phyloP scores from a whole-genome alignment of 2,329 filamentous ascomycete genomes.

The Cadophora sp. region DNA sequence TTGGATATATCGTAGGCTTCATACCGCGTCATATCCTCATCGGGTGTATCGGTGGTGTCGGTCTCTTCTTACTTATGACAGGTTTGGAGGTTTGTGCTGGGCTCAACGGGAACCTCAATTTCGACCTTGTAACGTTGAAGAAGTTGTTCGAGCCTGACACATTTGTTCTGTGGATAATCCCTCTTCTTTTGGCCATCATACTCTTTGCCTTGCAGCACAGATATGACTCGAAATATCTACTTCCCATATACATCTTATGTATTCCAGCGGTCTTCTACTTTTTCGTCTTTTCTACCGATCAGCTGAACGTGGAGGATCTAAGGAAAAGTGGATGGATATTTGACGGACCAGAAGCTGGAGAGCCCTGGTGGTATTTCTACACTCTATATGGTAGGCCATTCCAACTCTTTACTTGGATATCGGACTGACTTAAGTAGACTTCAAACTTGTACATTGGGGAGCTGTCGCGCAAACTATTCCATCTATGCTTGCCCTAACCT shows the following conservation, averaged over 20 bases:
- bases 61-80: conserved; percentile 91
- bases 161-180: conserved; percentile 81
- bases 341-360: conserved; percentile 78
- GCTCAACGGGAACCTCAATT: conserved; percentile 83
- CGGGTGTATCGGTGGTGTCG: conserved; percentile 95
- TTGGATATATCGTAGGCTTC: conserved; percentile 94
- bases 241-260: conserved; percentile 84
- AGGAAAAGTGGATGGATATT: conserved; percentile 89
- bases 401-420: conserved; percentile 33
- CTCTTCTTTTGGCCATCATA: conserved; percentile 75
- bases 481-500: conserved; percentile 95
- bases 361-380: conserved; percentile 98
- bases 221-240: conserved; percentile 81
- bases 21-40: conserved; percentile 96
- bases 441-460: conserved; percentile 80
- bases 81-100: conserved; percentile 93
- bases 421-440: conserved; percentile 59
- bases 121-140: conserved; percentile 77
- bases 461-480: conserved; percentile 86
- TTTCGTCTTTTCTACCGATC: conserved; percentile 72
- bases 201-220: conserved; percentile 80
- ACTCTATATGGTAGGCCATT: conserved; percentile 80
- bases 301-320: conserved; percentile 69
- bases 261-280: conserved; percentile 82
- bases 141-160: conserved; percentile 78